Base-by-base conservation (phyloP, 1,139 yeast species). In the Hansenula lynferdii region DNA sequence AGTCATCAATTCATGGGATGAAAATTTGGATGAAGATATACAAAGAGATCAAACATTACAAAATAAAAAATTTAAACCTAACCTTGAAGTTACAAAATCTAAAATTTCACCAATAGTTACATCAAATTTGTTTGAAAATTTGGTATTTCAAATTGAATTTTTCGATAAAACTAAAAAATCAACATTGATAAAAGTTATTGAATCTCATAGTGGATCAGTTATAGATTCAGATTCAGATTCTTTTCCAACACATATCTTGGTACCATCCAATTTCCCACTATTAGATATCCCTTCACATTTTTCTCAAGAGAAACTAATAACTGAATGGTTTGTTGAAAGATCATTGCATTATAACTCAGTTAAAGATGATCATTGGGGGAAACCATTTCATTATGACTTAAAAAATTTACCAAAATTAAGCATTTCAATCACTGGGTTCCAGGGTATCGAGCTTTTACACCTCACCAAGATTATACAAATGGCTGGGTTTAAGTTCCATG, bases 251-350 rank as follows among this genome's bases (percentile, higher is more conserved):
- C 50, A 32, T 29, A 24, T 49, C 8, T n/a, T n/a, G n/a, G n/a
- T n/a, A n/a, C n/a, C n/a, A n/a, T n/a, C n/a, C n/a, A n/a, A n/a
- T n/a, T n/a, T n/a, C n/a, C n/a, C n/a, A n/a, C n/a, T n/a, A n/a
- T n/a, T n/a, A n/a, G 38, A 51, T 8, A 44, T 53, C 2, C 57
- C 57, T 6, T 50, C 56, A 8, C 35, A 40, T 23, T 49, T 38
- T 24, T n/a, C 28, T 4, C 16, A 21, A n/a, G 28, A 36, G 5
- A 34, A 37, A 10, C 16, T 31, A 14, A 21, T 77, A 3, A 83
- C 96, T 2, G 97, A 90, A 59, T 87, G 96, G 90, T 82, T 85
- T 50, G 63, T 90, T 21, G 97, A 90, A 58, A 61, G 97, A 43
- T 75, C 86, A 24, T 64, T 89, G 24, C 82, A 73, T 57, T 82